phyloP scores from a whole-genome alignment of 1,139 yeast species.

The Meyerozyma athensensis region DNA sequence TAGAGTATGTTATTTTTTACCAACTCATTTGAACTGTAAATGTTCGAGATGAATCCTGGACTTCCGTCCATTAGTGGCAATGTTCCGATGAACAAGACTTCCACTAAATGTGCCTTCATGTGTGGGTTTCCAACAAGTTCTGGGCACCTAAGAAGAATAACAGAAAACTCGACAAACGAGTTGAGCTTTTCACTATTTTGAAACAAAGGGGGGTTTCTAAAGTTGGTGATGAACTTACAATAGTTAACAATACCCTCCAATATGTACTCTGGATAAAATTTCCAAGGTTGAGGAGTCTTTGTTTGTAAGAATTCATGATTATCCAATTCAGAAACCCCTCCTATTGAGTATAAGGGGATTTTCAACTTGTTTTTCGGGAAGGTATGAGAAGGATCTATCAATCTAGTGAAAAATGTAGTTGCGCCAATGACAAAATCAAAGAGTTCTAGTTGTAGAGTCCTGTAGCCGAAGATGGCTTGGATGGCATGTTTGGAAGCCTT shows the following conservation, averaged over 20 bases:
- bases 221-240: conserved; percentile 60
- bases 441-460: conserved; percentile 55
- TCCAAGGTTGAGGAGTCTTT: conserved; percentile 72
- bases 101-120: conserved; percentile 79
- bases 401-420: conserved; percentile 62
- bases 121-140: conserved; percentile 89
- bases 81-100: conserved; percentile 73
- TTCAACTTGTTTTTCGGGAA: conserved; percentile 54
- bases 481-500: conserved; percentile 50
- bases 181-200: conserved; percentile 46
- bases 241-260: conserved; percentile 81
- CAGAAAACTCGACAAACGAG: conserved; percentile 66
- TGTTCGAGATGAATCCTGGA: conserved; percentile 70
- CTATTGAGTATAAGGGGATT: conserved; percentile 64
- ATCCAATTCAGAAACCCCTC: conserved; percentile 47
- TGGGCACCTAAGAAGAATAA: conserved; percentile 77
- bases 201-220: conserved; percentile 55
- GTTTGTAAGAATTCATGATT: conserved; percentile 63
- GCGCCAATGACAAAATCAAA: conserved; percentile 78
- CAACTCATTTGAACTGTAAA: conserved; percentile 59
- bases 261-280: conserved; percentile 79
- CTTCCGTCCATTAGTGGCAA: conserved; percentile 50
- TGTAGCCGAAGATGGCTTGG: conserved; percentile 54
- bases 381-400: conserved; percentile 64
- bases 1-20: conserved; percentile 68